A percentile compares a stretch with the other conserved stretches of the same genome.
phyloP scores from a whole-genome alignment of 306 rosid genomes.

The Cucurbita maxima region DNA sequence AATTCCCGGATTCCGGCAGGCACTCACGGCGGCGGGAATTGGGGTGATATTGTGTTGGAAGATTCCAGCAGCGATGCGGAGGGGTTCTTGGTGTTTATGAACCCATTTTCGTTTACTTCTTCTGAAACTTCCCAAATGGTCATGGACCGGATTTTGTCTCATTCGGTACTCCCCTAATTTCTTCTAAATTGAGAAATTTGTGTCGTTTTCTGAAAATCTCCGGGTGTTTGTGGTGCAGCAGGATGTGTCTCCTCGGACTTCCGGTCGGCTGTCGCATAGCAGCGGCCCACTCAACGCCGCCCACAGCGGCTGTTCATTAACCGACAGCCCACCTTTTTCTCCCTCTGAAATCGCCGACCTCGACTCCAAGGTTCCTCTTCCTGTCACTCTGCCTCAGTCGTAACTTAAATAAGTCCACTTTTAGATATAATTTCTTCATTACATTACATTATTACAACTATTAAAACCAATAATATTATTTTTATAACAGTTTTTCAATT shows the following conservation, averaged over 20 bases:
- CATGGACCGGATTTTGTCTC: constrained; percentile 87
- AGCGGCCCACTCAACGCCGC: constrained; percentile 90
- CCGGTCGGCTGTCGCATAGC: constrained; percentile 84
- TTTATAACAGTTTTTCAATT: too few species aligned
- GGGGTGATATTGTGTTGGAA: constrained; percentile 31
- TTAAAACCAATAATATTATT: too few species aligned
- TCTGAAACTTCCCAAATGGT: constrained; percentile 82
- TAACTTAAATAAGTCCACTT: too few species aligned
- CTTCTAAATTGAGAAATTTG: background rate
- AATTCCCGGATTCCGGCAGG: constrained; percentile 17
- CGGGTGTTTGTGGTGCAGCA: constrained; percentile 19
- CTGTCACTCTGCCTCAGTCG: background rate
- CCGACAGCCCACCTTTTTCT: constrained; percentile 85
- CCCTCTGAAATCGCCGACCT: constrained; percentile 55
- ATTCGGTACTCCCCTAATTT: constrained; percentile 36
- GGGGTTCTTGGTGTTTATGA: constrained; percentile 37
- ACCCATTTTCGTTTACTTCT: constrained; percentile 76
- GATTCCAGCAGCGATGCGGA: constrained; percentile 42
- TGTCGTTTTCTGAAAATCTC: background rate
- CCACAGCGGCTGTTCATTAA: constrained; percentile 49
- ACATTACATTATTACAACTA: too few species aligned
- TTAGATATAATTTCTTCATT: too few species aligned
- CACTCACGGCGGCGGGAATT: background rate
- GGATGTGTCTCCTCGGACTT: constrained; percentile 81
- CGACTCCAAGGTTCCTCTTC: constrained; percentile 50